phyloP scores from a whole-genome alignment of 208 protist species.

The Trypanosoma brucei region DNA sequence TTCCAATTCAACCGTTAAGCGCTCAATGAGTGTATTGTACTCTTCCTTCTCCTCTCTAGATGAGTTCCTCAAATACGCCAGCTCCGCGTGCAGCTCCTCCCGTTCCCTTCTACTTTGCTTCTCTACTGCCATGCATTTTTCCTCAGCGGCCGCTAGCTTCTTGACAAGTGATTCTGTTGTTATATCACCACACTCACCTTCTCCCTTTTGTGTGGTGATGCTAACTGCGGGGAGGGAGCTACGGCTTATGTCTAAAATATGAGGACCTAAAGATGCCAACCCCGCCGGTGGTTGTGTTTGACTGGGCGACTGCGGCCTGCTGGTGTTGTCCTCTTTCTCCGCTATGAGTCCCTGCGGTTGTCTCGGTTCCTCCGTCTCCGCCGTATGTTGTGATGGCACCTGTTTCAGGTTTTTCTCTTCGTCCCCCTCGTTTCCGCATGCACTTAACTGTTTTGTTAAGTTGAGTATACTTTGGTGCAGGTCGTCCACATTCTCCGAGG shows the following conservation, averaged over 20 bases:
- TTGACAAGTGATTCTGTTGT: slow-evolving; percentile 49
- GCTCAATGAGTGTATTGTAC: slow-evolving; percentile 47
- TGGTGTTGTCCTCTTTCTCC: neutral
- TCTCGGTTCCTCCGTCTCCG: neutral
- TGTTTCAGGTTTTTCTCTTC: no score
- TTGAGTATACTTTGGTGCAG: slow-evolving; percentile 11
- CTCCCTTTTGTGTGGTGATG: no score
- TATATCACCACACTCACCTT: slow-evolving; percentile 39
- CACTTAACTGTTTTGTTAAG: neutral
- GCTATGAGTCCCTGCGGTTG: neutral
- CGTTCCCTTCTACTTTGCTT: slow-evolving; percentile 19
- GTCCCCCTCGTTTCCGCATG: neutral
- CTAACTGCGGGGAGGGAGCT: no score
- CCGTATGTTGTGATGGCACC: no score
- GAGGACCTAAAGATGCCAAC: no score
- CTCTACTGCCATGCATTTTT: slow-evolving; percentile 15
- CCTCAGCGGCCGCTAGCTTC: slow-evolving; percentile 39
- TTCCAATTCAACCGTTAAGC: slow-evolving; percentile 60
- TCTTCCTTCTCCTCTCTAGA: slow-evolving; percentile 37
- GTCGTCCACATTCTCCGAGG: slow-evolving; percentile 8
- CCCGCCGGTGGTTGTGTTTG: no score
- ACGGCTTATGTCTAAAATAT: no score
- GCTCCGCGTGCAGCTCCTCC: slow-evolving; percentile 14
- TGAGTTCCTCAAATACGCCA: neutral
- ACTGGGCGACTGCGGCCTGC: slow-evolving; percentile 1